phyloP scores from a whole-genome alignment of 129 eudicot species.

The Pittosporum tobira region DNA sequence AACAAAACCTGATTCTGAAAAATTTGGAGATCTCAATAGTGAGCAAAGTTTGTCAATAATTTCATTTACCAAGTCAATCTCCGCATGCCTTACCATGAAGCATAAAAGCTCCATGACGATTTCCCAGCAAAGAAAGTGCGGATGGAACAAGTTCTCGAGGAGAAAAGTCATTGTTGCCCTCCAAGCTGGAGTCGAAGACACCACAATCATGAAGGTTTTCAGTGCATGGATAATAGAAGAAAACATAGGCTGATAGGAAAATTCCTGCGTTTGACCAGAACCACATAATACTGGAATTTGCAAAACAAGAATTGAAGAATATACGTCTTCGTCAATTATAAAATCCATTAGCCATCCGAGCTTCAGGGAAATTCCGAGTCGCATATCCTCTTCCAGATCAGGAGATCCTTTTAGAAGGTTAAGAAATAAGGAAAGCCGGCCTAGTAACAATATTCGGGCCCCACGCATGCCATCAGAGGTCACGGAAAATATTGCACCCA shows the following conservation, averaged over 20 bases:
- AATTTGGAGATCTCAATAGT: slow-evolving; percentile 28
- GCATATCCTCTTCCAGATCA: slow-evolving; percentile 61
- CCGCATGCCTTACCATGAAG: slow-evolving; percentile 73
- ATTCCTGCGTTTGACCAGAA: slow-evolving; percentile 35
- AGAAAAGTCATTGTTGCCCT: slow-evolving; percentile 49
- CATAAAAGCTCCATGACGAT: slow-evolving; percentile 76
- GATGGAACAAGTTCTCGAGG: slow-evolving; percentile 67
- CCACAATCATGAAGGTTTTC: slow-evolving; percentile 69
- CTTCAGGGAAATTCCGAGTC: slow-evolving; percentile 56
- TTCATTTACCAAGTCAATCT: slow-evolving; percentile 41
- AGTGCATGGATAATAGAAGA: slow-evolving; percentile 49
- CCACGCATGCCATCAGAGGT: slow-evolving; percentile 35
- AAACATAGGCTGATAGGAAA: slow-evolving; percentile 39
- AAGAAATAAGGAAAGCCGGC: slow-evolving; percentile 54
- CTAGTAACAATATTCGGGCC: slow-evolving; percentile 34
- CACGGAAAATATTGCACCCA: slow-evolving; percentile 31
- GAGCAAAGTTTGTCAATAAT: slow-evolving; percentile 60
- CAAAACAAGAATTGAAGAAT: slow-evolving; percentile 51
- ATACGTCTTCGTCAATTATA: slow-evolving; percentile 48
- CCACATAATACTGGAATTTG: slow-evolving; percentile 32
- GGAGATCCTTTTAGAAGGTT: slow-evolving; percentile 59
- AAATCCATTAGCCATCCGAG: slow-evolving; percentile 57
- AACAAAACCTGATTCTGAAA: slow-evolving; percentile 40
- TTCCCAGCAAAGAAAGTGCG: slow-evolving; percentile 81
- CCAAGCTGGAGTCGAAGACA: slow-evolving; percentile 59